These are phyloP conservation scores for Waltergamsia citrina DNA, from an alignment of 2,329 filamentous ascomycete genomes.

Conservation along the genomic window DNA sequence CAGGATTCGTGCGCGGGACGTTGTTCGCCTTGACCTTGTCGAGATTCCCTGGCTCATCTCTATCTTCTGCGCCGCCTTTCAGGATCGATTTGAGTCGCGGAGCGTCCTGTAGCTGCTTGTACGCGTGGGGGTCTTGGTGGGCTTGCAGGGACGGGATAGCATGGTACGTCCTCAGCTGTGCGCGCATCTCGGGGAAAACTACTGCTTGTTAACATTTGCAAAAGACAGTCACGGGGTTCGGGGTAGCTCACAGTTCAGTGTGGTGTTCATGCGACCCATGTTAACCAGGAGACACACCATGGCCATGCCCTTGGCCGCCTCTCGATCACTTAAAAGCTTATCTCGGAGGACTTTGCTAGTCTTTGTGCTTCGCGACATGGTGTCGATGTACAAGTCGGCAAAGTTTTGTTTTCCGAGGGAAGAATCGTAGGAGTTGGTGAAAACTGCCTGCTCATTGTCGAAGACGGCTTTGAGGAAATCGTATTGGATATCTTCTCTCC, in stretches of 20 bases:
- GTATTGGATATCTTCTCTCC: conserved; percentile 81
- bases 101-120: conserved; percentile 96
- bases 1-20: conserved; percentile 79
- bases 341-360: conserved; percentile 97
- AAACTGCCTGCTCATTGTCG: conserved; percentile 64
- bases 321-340: conserved; percentile 85
- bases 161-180: conserved; percentile 93
- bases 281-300: conserved; percentile 99
- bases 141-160: conserved; percentile 95
- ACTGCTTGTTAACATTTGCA: conserved; percentile 20
- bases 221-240: conserved; percentile 3
- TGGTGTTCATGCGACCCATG: conserved; percentile 97
- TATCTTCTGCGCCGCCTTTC: conserved; percentile 91
- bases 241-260: conserved; percentile 70
- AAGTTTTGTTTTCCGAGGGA: conserved; percentile 62
- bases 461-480: conserved; percentile 78
- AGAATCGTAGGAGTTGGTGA: conserved; percentile 82
- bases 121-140: conserved; percentile 87
- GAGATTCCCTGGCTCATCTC: conserved; percentile 71
- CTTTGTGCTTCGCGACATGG: conserved; percentile 97
- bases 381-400: conserved; percentile 94
- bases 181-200: conserved; percentile 99
- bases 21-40: conserved; percentile 64
- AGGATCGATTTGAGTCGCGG: conserved; percentile 93
- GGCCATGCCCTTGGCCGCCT: conserved; percentile 93